phyloP scores from a whole-genome alignment of 2,329 filamentous ascomycete genomes.

The Lachnellula cervina region DNA sequence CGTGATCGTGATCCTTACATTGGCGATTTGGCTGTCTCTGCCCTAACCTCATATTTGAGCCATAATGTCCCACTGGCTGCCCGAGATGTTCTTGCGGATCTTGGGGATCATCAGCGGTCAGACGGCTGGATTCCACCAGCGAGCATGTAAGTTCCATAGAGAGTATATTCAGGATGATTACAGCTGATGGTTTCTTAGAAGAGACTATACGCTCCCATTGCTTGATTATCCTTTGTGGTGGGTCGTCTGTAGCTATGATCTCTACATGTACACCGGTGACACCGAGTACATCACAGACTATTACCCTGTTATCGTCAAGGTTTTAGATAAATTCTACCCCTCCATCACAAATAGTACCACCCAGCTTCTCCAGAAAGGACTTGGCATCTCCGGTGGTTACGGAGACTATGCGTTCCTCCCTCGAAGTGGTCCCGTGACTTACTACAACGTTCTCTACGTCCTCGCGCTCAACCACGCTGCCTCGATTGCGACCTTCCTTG shows the following conservation, averaged over 20 bases:
- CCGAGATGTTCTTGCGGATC: conserved; percentile 45
- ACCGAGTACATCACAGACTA: conserved; percentile 37
- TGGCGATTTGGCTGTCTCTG: conserved; percentile 46
- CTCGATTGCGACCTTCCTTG: conserved; percentile 35
- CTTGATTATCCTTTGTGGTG: conserved; percentile 52
- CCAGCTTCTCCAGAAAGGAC: conserved; percentile 39
- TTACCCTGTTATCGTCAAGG: conserved; percentile 37
- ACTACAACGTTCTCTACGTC: conserved; percentile 49
- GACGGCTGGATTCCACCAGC: conserved; percentile 52
- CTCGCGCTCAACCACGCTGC: conserved; percentile 42
- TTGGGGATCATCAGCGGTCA: conserved; percentile 43
- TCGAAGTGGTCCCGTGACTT: conserved; percentile 44
- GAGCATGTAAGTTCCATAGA: conserved; percentile 39
- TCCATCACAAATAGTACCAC: conserved; percentile 37
- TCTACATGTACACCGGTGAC: conserved; percentile 47
- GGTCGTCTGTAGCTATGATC: conserved; percentile 44
- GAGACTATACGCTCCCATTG: conserved; percentile 42
- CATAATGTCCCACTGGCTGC: conserved; percentile 39
- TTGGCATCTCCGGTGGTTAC: conserved; percentile 34
- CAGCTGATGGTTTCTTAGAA: conserved; percentile 25
- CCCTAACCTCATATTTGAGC: conserved; percentile 44
- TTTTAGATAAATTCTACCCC: conserved; percentile 44
- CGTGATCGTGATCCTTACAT: conserved; percentile 49
- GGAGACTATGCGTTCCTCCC: conserved; percentile 49
- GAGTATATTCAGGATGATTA: no score